Evolutionary conservation across 2,329 filamentous ascomycete genomes (phyloP), one percentile per base, ranked within the genome.

Genomic region (Diaporthe australafricana): DNA sequence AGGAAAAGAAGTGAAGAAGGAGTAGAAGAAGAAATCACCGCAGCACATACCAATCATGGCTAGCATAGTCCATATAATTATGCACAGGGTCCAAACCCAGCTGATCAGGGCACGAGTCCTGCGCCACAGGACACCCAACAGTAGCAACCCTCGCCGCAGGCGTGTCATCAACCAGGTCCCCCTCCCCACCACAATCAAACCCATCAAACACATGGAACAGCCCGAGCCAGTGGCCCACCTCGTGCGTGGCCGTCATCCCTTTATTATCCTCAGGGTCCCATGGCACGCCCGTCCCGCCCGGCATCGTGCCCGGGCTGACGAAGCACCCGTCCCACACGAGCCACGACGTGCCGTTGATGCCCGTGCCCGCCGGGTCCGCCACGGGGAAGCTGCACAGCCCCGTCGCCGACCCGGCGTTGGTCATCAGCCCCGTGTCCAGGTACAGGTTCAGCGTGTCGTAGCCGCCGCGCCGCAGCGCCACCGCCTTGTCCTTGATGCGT

Each of bases 1-100:
- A 11, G 7, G 3, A 11, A 20, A n/a, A 20, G 20, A 27, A 52
- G 0, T 30, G 25, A 9, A 5, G 11, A 1, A 30, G 9, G 25
- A 8, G 25, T 5, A 53, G 11, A 20, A 20, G n/a, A 53, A 20
- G 8, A 3, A 17, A 3, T 5, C 2, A 8, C 8, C 30, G n/a
- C 32, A 40, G 25, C 6, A 50, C 60, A 35, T 38, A 50, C 45
- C 45, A 65, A n/a, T 20, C 60, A 50, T 50, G 60, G n/a, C 60
- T 65, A 50, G 45, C 60, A 65, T 65, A 65, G 30, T 50, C 45
- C 60, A 50, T 65, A 30, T 50, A 50, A 20, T 65, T 50, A 20
- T 50, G 30, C 32, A 65, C n/a, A 50, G 60, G 45, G 50, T 65
- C 45, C 60, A 65, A 9, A 14, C 60, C 42, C 3, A 30, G 60